Conservation (phyloP, 2,329 filamentous ascomycete genomes). For the Bipolaris zeicola region DNA sequence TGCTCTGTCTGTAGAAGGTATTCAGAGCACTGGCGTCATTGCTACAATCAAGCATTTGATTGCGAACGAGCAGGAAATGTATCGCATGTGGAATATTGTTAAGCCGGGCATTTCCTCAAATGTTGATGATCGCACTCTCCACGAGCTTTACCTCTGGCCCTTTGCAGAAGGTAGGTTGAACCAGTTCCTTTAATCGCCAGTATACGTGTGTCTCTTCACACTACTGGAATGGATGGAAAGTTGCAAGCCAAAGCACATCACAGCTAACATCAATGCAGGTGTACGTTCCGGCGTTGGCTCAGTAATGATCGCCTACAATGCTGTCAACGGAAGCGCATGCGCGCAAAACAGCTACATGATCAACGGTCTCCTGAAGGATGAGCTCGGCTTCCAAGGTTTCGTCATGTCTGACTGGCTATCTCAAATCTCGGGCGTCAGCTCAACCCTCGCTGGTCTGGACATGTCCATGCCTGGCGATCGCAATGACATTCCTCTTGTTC, state of each 20-base stretch:
- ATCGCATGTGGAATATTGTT: slow-evolving; percentile 52
- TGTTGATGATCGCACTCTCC: slow-evolving; percentile 74
- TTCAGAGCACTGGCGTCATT: slow-evolving; percentile 75
- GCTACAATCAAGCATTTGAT: slow-evolving; percentile 73
- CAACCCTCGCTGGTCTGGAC: slow-evolving; percentile 81
- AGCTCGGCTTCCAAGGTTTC: slow-evolving; percentile 76
- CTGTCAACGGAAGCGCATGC: slow-evolving; percentile 62
- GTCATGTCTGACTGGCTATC: slow-evolving; percentile 85
- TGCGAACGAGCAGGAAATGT: slow-evolving; percentile 71
- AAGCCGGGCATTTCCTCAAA: slow-evolving; percentile 58
- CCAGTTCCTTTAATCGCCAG: not conserved
- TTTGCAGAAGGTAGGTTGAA: slow-evolving; percentile 67
- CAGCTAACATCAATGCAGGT: slow-evolving; percentile 31
- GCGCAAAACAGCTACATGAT: slow-evolving; percentile 77
- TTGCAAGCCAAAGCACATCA: not conserved
- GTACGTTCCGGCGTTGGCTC: slow-evolving; percentile 77
- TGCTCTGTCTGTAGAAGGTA: slow-evolving; percentile 75
- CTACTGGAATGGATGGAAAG: no score
- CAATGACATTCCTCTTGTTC: slow-evolving; percentile 50
- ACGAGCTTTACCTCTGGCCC: slow-evolving; percentile 85
- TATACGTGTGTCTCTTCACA: not conserved
- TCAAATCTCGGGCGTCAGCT: slow-evolving; percentile 79
- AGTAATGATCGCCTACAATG: slow-evolving; percentile 80
- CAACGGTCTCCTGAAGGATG: slow-evolving; percentile 84
- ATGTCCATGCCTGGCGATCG: slow-evolving; percentile 78